Evolutionary conservation across 179 eudicot species (phyloP), one percentile per base, ranked within the genome.

Genomic region (Patellifolia procumbens): DNA sequence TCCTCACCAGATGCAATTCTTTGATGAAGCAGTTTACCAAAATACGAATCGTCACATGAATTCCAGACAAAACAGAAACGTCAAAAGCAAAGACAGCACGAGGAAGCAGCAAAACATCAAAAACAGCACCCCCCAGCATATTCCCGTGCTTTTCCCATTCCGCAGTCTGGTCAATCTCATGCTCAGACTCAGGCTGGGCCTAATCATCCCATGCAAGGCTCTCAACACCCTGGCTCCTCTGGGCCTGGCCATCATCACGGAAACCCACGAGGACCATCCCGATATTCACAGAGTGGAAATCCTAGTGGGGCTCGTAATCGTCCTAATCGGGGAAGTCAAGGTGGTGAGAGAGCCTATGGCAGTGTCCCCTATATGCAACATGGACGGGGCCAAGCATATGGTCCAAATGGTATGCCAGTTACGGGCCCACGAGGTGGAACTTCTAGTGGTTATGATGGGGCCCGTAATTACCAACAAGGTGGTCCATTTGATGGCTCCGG

Each of bases 21-120:
- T 72, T 62, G 35, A 6, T 45, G 42, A 43, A 20, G 20, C 91
- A 92, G 98, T 70, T 82, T 94, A 56, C 98, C 96, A 13, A 92
- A 86, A 60, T 94, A 92, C 49, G 97, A 94, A 83, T 61, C 97
- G 35, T 92, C 97, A 19, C 96, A 92, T 28, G 97, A 92, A 79
- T 89, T 88, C 82, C 98, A 90, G 74, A 92, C 96, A 13, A 94
- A 92, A 91, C 91, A 92, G 80, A 92, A 94, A 76, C 87, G 96
- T 1, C 98, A 94, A 79, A 93, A 90, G 80, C 93, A 90, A 81
- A 81, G 91, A 28, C 97, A 90, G 76, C 91, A 90, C 34, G 98
- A 90, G 63, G 97, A 92, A 83, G 89, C 83, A 0, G 91, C 91
- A 17, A 94, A 94, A 74, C 88, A 92, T 16, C 98, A 92, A 82